Conservation (phyloP, 1,284 basidiomycete genomes). For the Rhodotorula sp. region DNA sequence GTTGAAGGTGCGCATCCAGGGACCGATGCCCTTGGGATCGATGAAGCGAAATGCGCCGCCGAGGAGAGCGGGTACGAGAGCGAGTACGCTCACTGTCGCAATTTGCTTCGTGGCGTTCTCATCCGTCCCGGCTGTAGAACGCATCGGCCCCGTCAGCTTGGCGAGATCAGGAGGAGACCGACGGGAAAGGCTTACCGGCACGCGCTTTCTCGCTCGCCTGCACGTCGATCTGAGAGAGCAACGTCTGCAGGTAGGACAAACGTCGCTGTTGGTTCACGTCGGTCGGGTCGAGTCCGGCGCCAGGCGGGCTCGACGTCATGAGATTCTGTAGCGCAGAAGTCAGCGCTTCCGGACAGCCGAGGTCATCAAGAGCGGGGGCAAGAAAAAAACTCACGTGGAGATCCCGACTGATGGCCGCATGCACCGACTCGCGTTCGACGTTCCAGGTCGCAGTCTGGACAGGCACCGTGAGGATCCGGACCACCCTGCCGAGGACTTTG, state of each 20-base stretch:
- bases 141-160: not conserved
- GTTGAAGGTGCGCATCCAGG: slow-evolving; percentile 21
- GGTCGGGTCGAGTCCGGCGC: not conserved
- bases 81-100: slow-evolving; percentile 7
- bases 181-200: no score
- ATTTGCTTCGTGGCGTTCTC: not conserved
- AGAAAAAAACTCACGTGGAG: slow-evolving; percentile 15
- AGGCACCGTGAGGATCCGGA: slow-evolving; percentile 5
- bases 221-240: not conserved
- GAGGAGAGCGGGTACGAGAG: slow-evolving; percentile 30
- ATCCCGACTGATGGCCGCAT: slow-evolving; percentile 1
- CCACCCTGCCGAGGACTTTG: slow-evolving; percentile 14
- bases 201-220: not conserved
- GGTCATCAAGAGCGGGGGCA: no score
- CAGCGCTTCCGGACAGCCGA: not conserved
- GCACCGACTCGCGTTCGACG: not conserved
- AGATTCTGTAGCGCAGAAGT: not conserved
- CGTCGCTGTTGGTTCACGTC: not conserved
- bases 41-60: slow-evolving; percentile 21
- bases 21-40: slow-evolving; percentile 25
- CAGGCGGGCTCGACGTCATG: not conserved
- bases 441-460: slow-evolving; percentile 4
- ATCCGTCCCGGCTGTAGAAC: not conserved
- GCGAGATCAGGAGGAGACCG: no score
- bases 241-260: not conserved